Evolutionary conservation across 2,329 filamentous ascomycete genomes (phyloP).

Genomic region (Plenodomus lindquistii): DNA sequence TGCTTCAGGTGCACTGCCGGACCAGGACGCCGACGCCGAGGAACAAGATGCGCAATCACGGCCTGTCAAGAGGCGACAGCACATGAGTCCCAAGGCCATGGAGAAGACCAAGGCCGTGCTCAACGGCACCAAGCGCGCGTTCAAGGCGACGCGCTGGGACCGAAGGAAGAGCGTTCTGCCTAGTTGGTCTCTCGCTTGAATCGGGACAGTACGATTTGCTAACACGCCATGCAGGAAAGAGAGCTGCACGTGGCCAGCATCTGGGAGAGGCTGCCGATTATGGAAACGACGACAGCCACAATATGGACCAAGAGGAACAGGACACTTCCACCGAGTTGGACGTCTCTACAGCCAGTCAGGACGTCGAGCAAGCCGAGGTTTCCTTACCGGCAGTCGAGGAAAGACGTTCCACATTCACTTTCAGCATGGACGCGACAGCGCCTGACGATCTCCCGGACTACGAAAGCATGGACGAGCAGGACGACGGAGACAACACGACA

Average conservation of each 20-base stretch:
- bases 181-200: slow-evolving; percentile 22
- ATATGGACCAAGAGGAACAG: slow-evolving; percentile 14
- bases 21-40: slow-evolving; percentile 23
- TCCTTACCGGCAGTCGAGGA: slow-evolving; percentile 4
- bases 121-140: slow-evolving; percentile 34
- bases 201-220: slow-evolving; percentile 4
- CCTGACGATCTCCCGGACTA: slow-evolving; percentile 8
- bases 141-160: slow-evolving; percentile 44
- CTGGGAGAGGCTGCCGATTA: neutral
- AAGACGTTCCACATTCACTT: slow-evolving; percentile 21
- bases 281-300: slow-evolving; percentile 8
- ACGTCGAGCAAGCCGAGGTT: neutral
- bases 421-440: slow-evolving; percentile 15
- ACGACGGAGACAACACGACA: slow-evolving; percentile 1
- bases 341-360: neutral
- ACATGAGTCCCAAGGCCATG: slow-evolving; percentile 40
- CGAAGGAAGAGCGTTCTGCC: slow-evolving; percentile 40
- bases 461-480: slow-evolving; percentile 8
- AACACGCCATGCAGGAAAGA: slow-evolving; percentile 33
- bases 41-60: slow-evolving; percentile 43
- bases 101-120: slow-evolving; percentile 24
- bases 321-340: slow-evolving; percentile 15
- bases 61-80: slow-evolving; percentile 51
- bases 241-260: slow-evolving; percentile 5
- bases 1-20: slow-evolving; percentile 9